Percentiles rank a stretch among this genome's conserved stretches.
Evolutionary conservation across 768 basidiomycete genomes (phyloP).

Genomic region (Tulasnella sp.): DNA sequence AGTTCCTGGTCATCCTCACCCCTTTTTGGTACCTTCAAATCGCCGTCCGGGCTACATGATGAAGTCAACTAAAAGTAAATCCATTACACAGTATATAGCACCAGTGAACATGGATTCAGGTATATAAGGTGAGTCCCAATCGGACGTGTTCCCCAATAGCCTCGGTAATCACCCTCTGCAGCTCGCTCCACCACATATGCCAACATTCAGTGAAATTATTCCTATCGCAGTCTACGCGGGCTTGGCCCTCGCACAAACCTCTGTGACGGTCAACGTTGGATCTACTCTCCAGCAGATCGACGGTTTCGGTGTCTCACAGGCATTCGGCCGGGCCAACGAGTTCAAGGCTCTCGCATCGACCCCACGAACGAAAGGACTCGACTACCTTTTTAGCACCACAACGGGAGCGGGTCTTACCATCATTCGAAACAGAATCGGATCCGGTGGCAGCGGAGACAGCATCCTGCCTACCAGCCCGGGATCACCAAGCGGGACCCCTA

Average conservation of each 20-base stretch:
- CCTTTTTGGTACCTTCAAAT: not conserved
- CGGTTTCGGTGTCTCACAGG: constrained; percentile 30
- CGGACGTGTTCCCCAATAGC: too few species aligned
- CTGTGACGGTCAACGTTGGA: constrained; percentile 20
- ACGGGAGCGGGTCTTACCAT: constrained; percentile 31
- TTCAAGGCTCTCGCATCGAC: constrained; percentile 12
- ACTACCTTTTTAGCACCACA: constrained; percentile 32
- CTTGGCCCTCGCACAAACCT: not conserved
- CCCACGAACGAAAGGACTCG: constrained; percentile 25
- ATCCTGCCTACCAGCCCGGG: not conserved
- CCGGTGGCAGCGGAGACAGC: constrained; percentile 2
- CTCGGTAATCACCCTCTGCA: not conserved
- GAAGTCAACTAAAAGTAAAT: not conserved
- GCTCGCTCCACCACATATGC: not conserved
- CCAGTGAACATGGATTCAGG: not conserved
- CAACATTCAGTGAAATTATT: not conserved
- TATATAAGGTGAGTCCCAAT: not conserved
- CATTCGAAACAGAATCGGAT: constrained; percentile 32
- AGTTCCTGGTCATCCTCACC: too few species aligned
- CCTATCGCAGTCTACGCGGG: not conserved
- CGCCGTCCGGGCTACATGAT: not conserved
- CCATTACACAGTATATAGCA: not conserved
- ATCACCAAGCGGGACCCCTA: not conserved
- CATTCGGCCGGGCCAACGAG: constrained; percentile 29
- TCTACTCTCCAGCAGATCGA: constrained; percentile 26